Conservation (phyloP, 2,329 filamentous ascomycete genomes). For the Dothiorella sarmentorum region DNA sequence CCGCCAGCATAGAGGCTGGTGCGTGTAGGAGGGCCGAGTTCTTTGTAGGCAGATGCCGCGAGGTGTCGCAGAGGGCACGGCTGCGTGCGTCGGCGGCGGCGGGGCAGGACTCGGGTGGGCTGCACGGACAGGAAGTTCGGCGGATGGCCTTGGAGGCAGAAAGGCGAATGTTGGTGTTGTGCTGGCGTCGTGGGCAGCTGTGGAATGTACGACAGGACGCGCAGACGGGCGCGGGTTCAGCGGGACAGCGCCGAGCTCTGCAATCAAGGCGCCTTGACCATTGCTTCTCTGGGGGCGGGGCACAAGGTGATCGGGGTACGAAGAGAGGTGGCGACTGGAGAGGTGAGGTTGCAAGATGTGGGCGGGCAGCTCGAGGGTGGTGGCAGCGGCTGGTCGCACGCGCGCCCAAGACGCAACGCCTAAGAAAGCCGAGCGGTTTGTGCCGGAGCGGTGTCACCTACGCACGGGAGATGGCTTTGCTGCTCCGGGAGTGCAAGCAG, state of each 20-base stretch:
- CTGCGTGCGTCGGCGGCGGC: background rate
- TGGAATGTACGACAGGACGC: constrained; percentile 7
- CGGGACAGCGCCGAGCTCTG: constrained; percentile 2
- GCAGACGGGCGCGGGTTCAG: background rate
- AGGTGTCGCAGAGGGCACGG: background rate
- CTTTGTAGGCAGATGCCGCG: background rate
- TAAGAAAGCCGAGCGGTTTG: constrained; percentile 10
- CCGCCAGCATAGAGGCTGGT: too few relatives aligned
- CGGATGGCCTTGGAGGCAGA: background rate
- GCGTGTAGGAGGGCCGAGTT: background rate
- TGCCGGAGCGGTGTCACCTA: too few relatives aligned
- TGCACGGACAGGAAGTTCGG: background rate
- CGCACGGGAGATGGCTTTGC: background rate
- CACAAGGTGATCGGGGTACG: background rate
- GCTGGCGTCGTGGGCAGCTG: background rate
- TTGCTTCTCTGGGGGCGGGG: background rate
- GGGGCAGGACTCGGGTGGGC: background rate
- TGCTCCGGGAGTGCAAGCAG: background rate
- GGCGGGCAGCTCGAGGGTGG: background rate
- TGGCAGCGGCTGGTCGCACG: constrained; percentile 6
- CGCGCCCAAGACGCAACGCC: background rate
- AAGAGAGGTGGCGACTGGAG: too few relatives aligned
- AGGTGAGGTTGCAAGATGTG: background rate
- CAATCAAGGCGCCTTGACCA: constrained; percentile 1
- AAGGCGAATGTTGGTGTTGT: background rate